Conservation (phyloP, 2,329 filamentous ascomycete genomes). For the Alternaria conjuncta region DNA sequence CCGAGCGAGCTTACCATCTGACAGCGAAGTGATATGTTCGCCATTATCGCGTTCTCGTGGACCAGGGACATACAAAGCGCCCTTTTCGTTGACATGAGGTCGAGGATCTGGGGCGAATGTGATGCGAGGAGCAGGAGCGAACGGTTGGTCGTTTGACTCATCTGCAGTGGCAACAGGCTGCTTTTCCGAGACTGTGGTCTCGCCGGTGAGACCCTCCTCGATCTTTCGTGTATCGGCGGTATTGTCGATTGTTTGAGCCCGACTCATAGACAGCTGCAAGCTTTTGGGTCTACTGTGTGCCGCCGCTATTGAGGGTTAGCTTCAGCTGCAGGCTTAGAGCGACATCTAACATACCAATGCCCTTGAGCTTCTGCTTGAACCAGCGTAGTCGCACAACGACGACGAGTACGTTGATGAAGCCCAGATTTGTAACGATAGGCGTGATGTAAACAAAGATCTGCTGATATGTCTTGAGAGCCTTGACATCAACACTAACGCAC, state of each 20-base stretch:
- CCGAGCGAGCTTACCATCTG: slow-evolving; percentile 3
- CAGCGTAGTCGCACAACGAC: slow-evolving; percentile 94
- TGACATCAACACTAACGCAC: slow-evolving; percentile 54
- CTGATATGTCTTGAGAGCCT: slow-evolving; percentile 55
- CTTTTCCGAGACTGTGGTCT: slow-evolving; percentile 5
- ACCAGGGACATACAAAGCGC: slow-evolving; percentile 7
- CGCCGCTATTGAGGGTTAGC: slow-evolving; percentile 52
- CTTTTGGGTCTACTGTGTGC: slow-evolving; percentile 57
- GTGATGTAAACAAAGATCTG: slow-evolving; percentile 54
- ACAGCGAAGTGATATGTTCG: not conserved
- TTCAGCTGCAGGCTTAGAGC: not conserved
- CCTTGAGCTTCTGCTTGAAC: slow-evolving; percentile 96
- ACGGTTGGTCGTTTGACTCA: not conserved
- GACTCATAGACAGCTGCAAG: not conserved
- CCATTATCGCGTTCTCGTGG: slow-evolving; percentile 11
- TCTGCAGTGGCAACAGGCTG: not conserved
- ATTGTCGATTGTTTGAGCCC: not conserved
- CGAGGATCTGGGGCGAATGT: slow-evolving; percentile 12
- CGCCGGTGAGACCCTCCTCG: slow-evolving; percentile 9
- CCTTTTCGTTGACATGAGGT: not conserved
- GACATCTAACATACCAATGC: slow-evolving; percentile 62
- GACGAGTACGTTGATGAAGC: slow-evolving; percentile 66
- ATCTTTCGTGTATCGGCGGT: slow-evolving; percentile 1
- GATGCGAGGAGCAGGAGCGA: slow-evolving; percentile 1
- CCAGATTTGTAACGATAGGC: slow-evolving; percentile 47